A percentile compares a stretch with the other conserved stretches of the same genome.
phyloP scores from a whole-genome alignment of 176 grass and related monocot species.

The Ensete ventricosum region DNA sequence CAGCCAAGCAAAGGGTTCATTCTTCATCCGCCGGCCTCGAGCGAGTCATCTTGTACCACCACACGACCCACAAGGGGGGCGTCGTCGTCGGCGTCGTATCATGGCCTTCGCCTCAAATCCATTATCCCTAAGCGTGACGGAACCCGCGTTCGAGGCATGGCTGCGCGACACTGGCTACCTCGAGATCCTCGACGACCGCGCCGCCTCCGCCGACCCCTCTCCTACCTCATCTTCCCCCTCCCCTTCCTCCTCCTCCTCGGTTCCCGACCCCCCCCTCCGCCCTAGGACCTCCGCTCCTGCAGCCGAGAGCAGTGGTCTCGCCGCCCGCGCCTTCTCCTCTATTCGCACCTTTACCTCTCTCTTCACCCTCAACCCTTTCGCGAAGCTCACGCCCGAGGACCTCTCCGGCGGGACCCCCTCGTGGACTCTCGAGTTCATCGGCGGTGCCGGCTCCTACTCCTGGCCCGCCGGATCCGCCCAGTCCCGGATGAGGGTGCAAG shows the following conservation, averaged over 20 bases:
- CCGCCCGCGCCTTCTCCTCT: constrained; percentile 33
- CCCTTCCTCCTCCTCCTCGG: neutral
- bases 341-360: constrained; percentile 65
- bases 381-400: constrained; percentile 44
- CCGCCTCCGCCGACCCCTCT: constrained; percentile 1
- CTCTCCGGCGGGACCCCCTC: constrained; percentile 57
- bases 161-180: constrained; percentile 89
- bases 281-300: constrained; percentile 10
- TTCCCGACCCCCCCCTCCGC: neutral
- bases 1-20: no score
- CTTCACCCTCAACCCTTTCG: constrained; percentile 69
- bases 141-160: constrained; percentile 79
- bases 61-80: no score
- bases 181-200: constrained; percentile 61
- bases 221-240: constrained; percentile 4
- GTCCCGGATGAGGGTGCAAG: constrained; percentile 79
- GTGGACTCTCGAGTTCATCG: constrained; percentile 74
- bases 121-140: constrained; percentile 65
- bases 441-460: constrained; percentile 48
- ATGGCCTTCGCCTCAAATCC: constrained; percentile 70
- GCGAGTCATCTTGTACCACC: no score
- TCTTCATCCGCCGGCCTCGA: no score
- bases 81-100: no score
- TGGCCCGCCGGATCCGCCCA: constrained; percentile 65
- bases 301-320: neutral